phyloP scores from a whole-genome alignment of 495 filamentous ascomycete species.

The Podospora conica region DNA sequence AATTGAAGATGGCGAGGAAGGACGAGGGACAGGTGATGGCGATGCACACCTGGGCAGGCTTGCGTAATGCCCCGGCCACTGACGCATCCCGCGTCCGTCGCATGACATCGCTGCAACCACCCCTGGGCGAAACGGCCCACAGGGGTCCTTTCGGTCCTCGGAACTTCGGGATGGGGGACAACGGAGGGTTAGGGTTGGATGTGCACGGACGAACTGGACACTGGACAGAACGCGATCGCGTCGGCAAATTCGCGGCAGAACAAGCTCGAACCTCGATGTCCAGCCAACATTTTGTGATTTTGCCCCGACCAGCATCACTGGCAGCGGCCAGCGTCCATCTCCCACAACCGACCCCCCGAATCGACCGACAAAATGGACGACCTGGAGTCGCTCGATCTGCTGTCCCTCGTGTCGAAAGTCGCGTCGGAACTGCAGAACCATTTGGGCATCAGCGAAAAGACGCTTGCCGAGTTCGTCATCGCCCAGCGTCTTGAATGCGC shows the following conservation, averaged over 20 bases:
- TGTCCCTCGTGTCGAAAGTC: slow-evolving; percentile 91
- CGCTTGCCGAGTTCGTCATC: slow-evolving; percentile 91
- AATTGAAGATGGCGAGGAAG: neutral
- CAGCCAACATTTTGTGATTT: neutral
- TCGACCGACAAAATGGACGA: slow-evolving; percentile 64
- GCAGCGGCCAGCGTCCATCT: neutral
- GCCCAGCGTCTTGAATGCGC: slow-evolving; percentile 75
- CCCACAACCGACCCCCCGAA: neutral
- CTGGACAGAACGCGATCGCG: slow-evolving; percentile 4
- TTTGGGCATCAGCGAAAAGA: slow-evolving; percentile 87
- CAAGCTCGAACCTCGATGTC: neutral
- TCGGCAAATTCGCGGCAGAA: slow-evolving; percentile 13
- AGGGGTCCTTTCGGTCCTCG: neutral
- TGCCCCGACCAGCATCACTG: neutral
- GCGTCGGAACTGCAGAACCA: slow-evolving; percentile 93
- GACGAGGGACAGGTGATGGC: neutral
- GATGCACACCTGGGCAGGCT: slow-evolving; percentile 1
- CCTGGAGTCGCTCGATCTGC: slow-evolving; percentile 79
- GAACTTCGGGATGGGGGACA: too few relatives aligned
- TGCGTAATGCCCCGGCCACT: slow-evolving; percentile 4
- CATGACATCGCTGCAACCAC: neutral
- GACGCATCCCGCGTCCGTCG: too few relatives aligned
- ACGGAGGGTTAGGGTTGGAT: slow-evolving; percentile 1
- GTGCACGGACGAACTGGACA: neutral
- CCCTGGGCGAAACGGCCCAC: neutral